Conservation (phyloP, 805 yeast species). For the Kurtzmaniella fragi region DNA sequence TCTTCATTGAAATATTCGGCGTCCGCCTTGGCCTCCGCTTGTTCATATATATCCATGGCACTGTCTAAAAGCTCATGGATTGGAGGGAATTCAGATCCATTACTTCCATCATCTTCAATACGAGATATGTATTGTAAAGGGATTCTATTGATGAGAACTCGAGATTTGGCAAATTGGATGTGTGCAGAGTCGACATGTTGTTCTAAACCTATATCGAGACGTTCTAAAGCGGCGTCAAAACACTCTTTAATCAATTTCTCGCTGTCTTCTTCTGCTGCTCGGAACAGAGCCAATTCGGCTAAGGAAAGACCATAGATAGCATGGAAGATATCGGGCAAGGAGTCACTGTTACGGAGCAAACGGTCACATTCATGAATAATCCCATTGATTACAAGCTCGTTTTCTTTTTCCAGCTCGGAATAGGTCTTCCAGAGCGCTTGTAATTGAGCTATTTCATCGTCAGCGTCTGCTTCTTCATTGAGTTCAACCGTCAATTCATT, state of each 20-base stretch:
- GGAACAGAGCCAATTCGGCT: slow-evolving; percentile 55
- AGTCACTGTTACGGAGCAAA: slow-evolving; percentile 46
- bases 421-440: slow-evolving; percentile 69
- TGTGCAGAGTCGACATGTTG: slow-evolving; percentile 42
- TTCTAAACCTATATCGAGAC: slow-evolving; percentile 56
- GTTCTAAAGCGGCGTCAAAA: slow-evolving; percentile 68
- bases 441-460: slow-evolving; percentile 76
- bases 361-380: slow-evolving; percentile 91
- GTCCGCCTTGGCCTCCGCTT: slow-evolving; percentile 31
- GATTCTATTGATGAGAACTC: slow-evolving; percentile 52
- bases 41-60: slow-evolving; percentile 43
- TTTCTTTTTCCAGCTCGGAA: slow-evolving; percentile 49
- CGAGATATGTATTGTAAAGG: slow-evolving; percentile 54
- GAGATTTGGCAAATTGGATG: slow-evolving; percentile 49
- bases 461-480: slow-evolving; percentile 63
- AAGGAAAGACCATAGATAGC: slow-evolving; percentile 70
- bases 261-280: slow-evolving; percentile 32
- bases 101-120: slow-evolving; percentile 31
- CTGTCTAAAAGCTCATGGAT: slow-evolving; percentile 39
- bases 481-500: slow-evolving; percentile 53
- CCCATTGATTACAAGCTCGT: slow-evolving; percentile 69
- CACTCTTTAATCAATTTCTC: slow-evolving; percentile 42
- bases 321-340: slow-evolving; percentile 51
- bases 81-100: slow-evolving; percentile 24
- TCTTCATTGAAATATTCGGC: slow-evolving; percentile 32